A percentile compares a stretch with the other conserved stretches of the same genome.
Conservation (phyloP, 2,329 filamentous ascomycete species). For the Hypoxylon sp. region DNA sequence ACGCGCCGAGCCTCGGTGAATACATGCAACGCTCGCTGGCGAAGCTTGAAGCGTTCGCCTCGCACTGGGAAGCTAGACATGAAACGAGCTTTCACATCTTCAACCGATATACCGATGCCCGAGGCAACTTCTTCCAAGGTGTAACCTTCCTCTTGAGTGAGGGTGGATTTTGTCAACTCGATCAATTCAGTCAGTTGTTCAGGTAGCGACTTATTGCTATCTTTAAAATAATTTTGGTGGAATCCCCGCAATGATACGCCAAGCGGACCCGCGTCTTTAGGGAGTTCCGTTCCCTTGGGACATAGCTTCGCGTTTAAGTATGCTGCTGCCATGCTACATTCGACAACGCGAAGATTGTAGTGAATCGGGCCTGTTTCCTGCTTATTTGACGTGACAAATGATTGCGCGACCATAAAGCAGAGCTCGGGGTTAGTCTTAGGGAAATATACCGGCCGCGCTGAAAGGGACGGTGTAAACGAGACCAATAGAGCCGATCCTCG, state of each 20-base stretch:
- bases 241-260: slow-evolving; percentile 88
- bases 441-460: slow-evolving; percentile 83
- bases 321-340: slow-evolving; percentile 89
- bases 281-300: slow-evolving; percentile 72
- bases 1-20: slow-evolving; percentile 92
- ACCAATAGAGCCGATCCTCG: slow-evolving; percentile 91
- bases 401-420: slow-evolving; percentile 94
- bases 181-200: slow-evolving; percentile 83
- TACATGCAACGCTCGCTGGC: slow-evolving; percentile 90
- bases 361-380: slow-evolving; percentile 92
- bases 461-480: slow-evolving; percentile 85
- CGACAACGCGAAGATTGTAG: slow-evolving; percentile 97
- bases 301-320: slow-evolving; percentile 73
- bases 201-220: slow-evolving; percentile 65
- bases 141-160: slow-evolving; percentile 86
- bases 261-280: slow-evolving; percentile 84
- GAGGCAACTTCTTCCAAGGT: slow-evolving; percentile 86
- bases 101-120: slow-evolving; percentile 77
- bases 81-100: slow-evolving; percentile 82
- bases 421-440: slow-evolving; percentile 86
- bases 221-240: slow-evolving; percentile 83
- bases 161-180: slow-evolving; percentile 76
- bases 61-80: slow-evolving; percentile 91
- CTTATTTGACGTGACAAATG: slow-evolving; percentile 94
- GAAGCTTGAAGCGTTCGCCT: slow-evolving; percentile 87